These are phyloP conservation scores for Phytophthora fragariae DNA, from an alignment of 352 stramenopile species.

Conservation along the genomic window DNA sequence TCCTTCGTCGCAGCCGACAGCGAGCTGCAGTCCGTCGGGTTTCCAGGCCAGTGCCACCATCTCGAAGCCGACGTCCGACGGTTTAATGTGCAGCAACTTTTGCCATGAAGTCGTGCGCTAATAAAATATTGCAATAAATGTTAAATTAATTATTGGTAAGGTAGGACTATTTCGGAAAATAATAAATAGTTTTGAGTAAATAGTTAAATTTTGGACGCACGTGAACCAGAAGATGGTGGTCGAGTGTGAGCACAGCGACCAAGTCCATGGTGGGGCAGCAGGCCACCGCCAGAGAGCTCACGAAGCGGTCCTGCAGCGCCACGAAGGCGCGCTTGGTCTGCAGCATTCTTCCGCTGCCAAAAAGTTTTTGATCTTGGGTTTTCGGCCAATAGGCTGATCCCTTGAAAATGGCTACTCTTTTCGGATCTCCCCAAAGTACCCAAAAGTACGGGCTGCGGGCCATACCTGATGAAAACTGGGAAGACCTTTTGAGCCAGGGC, in stretches of 20 bases:
- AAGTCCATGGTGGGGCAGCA: slow-evolving; percentile 87
- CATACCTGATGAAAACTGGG: too few relatives aligned
- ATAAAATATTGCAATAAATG: slow-evolving; percentile 3
- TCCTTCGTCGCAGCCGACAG: slow-evolving; percentile 74
- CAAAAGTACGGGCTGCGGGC: too few relatives aligned
- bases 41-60: slow-evolving; percentile 69
- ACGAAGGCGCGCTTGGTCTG: slow-evolving; percentile 51
- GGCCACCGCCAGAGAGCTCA: slow-evolving; percentile 51
- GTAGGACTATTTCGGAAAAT: background rate
- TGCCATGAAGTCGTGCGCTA: slow-evolving; percentile 85
- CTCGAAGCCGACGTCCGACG: slow-evolving; percentile 62
- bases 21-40: slow-evolving; percentile 68
- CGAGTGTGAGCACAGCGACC: slow-evolving; percentile 70
- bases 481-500: too few relatives aligned
- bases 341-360: background rate
- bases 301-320: slow-evolving; percentile 78
- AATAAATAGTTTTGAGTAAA: background rate
- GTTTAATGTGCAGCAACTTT: slow-evolving; percentile 72
- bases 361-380: background rate
- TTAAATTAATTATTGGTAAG: background rate
- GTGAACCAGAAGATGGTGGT: slow-evolving; percentile 77
- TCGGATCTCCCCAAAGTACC: too few relatives aligned
- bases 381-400: background rate
- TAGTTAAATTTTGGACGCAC: slow-evolving; percentile 44
- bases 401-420: background rate